These are phyloP conservation scores for Hebeloma cylindrosporum DNA, from an alignment of 768 basidiomycete species.

Conservation along the genomic window DNA sequence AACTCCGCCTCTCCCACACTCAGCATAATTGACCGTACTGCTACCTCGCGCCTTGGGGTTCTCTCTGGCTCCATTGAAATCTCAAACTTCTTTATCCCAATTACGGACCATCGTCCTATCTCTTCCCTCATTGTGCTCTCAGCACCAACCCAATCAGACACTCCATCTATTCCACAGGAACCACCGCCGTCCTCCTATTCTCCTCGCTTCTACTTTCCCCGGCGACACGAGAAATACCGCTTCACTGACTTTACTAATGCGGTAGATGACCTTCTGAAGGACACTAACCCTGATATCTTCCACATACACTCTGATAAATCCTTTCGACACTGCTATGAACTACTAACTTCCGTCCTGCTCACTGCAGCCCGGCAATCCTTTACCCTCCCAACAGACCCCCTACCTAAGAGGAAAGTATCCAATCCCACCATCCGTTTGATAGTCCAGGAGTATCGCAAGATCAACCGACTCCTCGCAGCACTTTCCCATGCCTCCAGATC, in stretches of 20 bases:
- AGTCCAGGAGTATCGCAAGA: not conserved
- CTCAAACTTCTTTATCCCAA: too few relatives aligned
- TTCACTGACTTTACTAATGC: too few relatives aligned
- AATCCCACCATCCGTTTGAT: slow-evolving; percentile 1
- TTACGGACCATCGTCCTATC: too few relatives aligned
- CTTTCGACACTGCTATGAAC: not conserved
- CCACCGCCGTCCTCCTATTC: not conserved
- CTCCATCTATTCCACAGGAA: slow-evolving; percentile 1
- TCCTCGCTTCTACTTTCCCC: not conserved
- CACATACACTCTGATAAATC: slow-evolving; percentile 1
- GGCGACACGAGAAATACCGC: too few relatives aligned
- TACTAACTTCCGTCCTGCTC: not conserved
- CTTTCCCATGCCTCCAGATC: not conserved
- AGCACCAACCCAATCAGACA: not conserved
- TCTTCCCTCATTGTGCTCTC: too few relatives aligned
- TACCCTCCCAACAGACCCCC: not conserved
- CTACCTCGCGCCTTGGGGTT: too few relatives aligned
- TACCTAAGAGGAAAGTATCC: not conserved
- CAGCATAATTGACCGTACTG: too few relatives aligned
- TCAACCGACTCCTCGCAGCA: slow-evolving; percentile 4
- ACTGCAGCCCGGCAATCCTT: slow-evolving; percentile 2
- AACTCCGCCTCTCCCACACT: too few relatives aligned
- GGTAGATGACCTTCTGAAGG: too few relatives aligned
- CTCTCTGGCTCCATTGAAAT: too few relatives aligned
- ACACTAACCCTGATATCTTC: too few relatives aligned